Evolutionary conservation across 2,329 filamentous ascomycete species (phyloP).

Genomic region (Trichophaea hybrida): DNA sequence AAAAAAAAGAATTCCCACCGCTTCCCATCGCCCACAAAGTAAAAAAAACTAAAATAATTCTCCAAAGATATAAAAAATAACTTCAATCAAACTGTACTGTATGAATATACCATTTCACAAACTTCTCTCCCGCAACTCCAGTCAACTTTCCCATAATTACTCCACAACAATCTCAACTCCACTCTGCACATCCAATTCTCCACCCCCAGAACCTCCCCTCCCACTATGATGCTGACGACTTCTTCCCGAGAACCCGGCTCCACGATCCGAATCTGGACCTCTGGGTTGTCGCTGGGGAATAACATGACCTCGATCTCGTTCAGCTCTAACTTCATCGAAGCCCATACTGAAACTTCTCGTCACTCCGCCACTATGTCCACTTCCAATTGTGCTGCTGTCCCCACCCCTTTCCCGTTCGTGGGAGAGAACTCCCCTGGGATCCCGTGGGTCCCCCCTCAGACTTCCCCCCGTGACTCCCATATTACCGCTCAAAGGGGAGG

Average conservation of each 20-base stretch:
- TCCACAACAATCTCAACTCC: conserved; percentile 29
- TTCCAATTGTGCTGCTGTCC: conserved; percentile 11
- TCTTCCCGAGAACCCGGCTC: conserved; percentile 26
- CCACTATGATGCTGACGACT: conserved; percentile 19
- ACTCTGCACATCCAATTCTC: conserved; percentile 25
- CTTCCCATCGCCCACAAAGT: background rate
- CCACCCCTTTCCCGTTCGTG: conserved; percentile 13
- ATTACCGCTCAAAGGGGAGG: conserved; percentile 23
- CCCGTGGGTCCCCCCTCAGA: conserved; percentile 26
- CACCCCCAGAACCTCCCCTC: conserved; percentile 11
- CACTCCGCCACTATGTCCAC: conserved; percentile 21
- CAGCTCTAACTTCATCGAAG: conserved; percentile 16
- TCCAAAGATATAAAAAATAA: background rate
- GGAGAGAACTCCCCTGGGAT: conserved; percentile 25
- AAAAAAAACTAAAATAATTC: background rate
- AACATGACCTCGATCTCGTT: conserved; percentile 24
- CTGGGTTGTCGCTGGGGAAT: conserved; percentile 27
- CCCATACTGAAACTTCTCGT: conserved; percentile 25
- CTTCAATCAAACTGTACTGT: background rate
- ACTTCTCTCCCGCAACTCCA: too few relatives aligned
- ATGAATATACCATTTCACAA: too few relatives aligned
- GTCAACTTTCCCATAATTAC: conserved; percentile 9
- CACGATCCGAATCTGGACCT: conserved; percentile 28
- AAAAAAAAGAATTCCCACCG: background rate
- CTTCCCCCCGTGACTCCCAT: conserved; percentile 20